These are phyloP conservation scores for Boletus patriciae DNA, from an alignment of 768 basidiomycete genomes.

Conservation along the genomic window DNA sequence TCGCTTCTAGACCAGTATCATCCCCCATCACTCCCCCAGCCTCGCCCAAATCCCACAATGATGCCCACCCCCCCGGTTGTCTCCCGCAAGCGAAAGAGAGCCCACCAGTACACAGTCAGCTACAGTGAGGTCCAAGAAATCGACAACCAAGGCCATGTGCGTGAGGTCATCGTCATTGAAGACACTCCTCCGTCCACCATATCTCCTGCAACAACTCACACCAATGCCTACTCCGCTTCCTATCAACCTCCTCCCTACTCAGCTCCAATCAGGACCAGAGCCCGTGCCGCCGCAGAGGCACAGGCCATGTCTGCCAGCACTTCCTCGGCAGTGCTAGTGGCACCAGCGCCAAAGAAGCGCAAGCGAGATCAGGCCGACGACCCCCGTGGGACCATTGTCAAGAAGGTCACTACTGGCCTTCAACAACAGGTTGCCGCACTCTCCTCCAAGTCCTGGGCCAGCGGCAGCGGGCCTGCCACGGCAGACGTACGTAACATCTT, in stretches of 20 bases:
- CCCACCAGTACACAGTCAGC: conserved; percentile 77
- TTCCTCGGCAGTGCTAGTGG: conserved; percentile 61
- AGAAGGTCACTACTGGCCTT: conserved; percentile 55
- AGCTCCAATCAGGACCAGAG: conserved; percentile 79
- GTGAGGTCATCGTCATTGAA: conserved; percentile 91
- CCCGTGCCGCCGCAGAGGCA: conserved; percentile 83
- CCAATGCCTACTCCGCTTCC: conserved; percentile 70
- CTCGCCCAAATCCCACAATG: conserved; percentile 51
- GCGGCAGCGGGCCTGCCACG: conserved; percentile 59
- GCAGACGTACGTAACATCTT: conserved; percentile 59
- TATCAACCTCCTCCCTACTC: conserved; percentile 77
- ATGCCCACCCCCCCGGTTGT: conserved; percentile 71
- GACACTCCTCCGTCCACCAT: conserved; percentile 80
- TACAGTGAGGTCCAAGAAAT: conserved; percentile 89
- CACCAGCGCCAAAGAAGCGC: conserved; percentile 80
- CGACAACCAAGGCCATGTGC: conserved; percentile 70
- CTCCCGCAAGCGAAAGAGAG: conserved; percentile 81
- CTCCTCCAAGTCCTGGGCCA: conserved; percentile 65
- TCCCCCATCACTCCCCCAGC: conserved; percentile 53
- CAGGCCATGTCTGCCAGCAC: conserved; percentile 67
- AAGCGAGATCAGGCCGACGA: conserved; percentile 77
- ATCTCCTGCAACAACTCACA: conserved; percentile 71
- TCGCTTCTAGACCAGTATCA: conserved; percentile 66
- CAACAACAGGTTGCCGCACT: conserved; percentile 51
- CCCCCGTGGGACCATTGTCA: conserved; percentile 62